Evolutionary conservation across 306 rosid species (phyloP), one percentile per base, ranked within the genome.

Genomic region (Pterocarpus macrocarpus): DNA sequence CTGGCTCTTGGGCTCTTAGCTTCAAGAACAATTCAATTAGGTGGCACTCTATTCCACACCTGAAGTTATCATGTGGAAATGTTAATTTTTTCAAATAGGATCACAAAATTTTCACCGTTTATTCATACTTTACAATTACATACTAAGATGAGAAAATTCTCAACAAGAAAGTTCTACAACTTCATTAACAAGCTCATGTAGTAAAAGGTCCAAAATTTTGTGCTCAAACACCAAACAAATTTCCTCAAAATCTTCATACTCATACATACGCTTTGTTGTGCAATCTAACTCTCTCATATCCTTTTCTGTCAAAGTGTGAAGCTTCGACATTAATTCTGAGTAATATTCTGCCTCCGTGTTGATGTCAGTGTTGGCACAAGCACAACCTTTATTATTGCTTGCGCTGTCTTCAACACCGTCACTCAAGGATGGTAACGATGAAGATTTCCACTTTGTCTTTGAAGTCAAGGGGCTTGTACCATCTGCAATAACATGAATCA

Each of bases 171-270:
- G 55, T 61, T 80, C 69, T 11, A 78, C 80, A 62, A 90, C 45
- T 16, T 95, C 98, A 84, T 81, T 69, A 3, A 90, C 76, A 17
- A 76, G 72, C 80, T 95, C 90, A 8, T 80, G 64, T 44, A 95
- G 7, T 68, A 92, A 78, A 22, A n/a, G 75, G 53, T 92, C 86
- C 6, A 95, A 69, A 50, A 95, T 85, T 53, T 68, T 77, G 17
- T 73, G 82, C 84, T 86, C 95, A 22, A 91, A 81, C 8, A 69
- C 62, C 62, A 69, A 8, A 90, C 91, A 83, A 16, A 91, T 78
- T 39, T 91, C 92, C 76, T 84, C 81, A 41, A 78, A 81, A 30
- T 76, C 79, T 55, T 84, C 86, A 34, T 64, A 84, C 47, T 69
- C 69, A 28, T 52, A 35, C 58, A 45, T 22, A 73, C 52, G 41